A percentile compares a stretch with the other conserved stretches of the same genome.
phyloP scores from a whole-genome alignment of 2,329 filamentous ascomycete species.

The Drechslera avenae region DNA sequence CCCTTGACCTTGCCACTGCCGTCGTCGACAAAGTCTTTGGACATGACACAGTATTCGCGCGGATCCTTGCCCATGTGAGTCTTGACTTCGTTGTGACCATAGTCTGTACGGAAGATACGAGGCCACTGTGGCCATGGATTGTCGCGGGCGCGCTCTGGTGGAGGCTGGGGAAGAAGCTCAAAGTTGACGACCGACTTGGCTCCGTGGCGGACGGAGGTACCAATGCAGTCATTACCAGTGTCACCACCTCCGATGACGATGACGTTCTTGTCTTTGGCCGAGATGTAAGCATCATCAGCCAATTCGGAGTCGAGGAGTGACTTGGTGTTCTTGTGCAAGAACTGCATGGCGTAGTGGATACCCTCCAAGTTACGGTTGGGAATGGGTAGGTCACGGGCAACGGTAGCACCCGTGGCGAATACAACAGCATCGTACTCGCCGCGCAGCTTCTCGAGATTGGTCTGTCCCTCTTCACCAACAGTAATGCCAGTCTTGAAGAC shows the following conservation, averaged over 20 bases:
- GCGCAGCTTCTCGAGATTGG: conserved; percentile 73
- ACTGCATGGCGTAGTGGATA: conserved; percentile 96
- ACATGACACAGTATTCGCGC: conserved; percentile 98
- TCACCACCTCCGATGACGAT: conserved; percentile 97
- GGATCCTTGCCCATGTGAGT: conserved; percentile 96
- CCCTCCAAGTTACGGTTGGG: conserved; percentile 86
- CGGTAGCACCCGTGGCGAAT: conserved; percentile 89
- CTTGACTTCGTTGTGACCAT: conserved; percentile 93
- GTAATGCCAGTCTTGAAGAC: conserved; percentile 77
- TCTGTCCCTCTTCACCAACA: conserved; percentile 76
- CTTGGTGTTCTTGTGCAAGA: conserved; percentile 97
- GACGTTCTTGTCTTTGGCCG: conserved; percentile 93
- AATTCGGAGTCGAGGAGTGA: conserved; percentile 92
- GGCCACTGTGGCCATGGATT: conserved; percentile 99
- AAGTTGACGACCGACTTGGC: conserved; percentile 97
- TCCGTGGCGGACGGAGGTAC: conserved; percentile 92
- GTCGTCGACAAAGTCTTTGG: conserved; percentile 92
- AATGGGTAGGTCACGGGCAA: conserved; percentile 90
- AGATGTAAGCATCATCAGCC: conserved; percentile 83
- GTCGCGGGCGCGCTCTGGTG: conserved; percentile 84
- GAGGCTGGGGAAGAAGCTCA: conserved; percentile 90
- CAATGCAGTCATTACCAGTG: conserved; percentile 97
- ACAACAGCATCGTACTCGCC: conserved; percentile 80
- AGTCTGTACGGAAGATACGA: conserved; percentile 97
- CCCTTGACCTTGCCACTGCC: conserved; percentile 87